These are phyloP conservation scores for Geotrichum siamense DNA, from an alignment of 1,139 yeast species.

Conservation along the genomic window DNA sequence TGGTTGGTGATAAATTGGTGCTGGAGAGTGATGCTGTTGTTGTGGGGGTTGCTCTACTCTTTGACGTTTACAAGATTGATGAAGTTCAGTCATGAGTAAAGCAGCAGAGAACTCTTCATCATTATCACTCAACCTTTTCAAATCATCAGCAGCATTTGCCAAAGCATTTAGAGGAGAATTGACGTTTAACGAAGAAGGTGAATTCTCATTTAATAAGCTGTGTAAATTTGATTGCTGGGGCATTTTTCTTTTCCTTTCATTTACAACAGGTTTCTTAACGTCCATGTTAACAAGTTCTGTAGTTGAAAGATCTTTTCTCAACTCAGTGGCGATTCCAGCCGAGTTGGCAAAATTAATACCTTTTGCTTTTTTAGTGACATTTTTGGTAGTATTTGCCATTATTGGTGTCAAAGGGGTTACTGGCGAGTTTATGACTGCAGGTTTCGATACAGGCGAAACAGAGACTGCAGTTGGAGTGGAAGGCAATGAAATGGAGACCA, in stretches of 20 bases:
- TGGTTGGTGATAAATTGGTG: neutral
- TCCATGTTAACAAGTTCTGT: too few species aligned
- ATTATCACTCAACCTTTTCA: slow-evolving; percentile 6
- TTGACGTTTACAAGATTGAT: slow-evolving; percentile 19
- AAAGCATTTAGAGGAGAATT: slow-evolving; percentile 8
- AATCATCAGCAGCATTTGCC: slow-evolving; percentile 15
- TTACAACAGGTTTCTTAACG: neutral
- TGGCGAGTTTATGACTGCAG: neutral
- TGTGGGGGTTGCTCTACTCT: neutral
- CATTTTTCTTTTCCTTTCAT: neutral
- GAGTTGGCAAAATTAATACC: too few species aligned
- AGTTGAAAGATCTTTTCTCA: too few species aligned
- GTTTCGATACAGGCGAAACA: slow-evolving; percentile 2
- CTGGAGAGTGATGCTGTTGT: neutral
- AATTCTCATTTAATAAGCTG: slow-evolving; percentile 2
- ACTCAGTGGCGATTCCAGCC: too few species aligned
- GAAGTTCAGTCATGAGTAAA: slow-evolving; percentile 29
- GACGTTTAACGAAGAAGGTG: neutral
- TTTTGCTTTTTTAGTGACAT: too few species aligned
- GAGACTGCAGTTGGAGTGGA: slow-evolving; percentile 7
- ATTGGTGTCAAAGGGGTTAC: neutral
- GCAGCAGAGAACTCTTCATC: slow-evolving; percentile 28
- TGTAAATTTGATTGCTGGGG: slow-evolving; percentile 4
- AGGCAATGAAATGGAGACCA: slow-evolving; percentile 1
- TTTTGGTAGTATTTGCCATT: neutral